These are phyloP conservation scores for Aristolochia californica DNA, from an alignment of 164 flowering plant genomes.

Conservation along the genomic window DNA sequence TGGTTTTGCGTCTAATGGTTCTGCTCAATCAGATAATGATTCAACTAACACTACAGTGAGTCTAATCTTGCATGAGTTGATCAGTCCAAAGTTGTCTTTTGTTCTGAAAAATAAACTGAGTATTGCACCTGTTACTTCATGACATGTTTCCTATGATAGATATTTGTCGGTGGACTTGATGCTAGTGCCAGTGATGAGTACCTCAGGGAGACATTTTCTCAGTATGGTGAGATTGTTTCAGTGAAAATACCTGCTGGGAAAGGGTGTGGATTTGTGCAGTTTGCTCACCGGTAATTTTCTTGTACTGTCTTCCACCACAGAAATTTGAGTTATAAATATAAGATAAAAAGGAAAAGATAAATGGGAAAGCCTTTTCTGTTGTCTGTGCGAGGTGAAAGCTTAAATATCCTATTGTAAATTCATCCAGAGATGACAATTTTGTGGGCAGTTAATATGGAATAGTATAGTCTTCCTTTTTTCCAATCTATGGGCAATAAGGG, in stretches of 20 bases:
- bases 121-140: neutral
- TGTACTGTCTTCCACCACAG: neutral
- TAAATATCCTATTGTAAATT: too few species aligned
- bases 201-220: slow-evolving; percentile 71
- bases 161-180: slow-evolving; percentile 97
- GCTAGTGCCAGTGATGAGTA: slow-evolving; percentile 79
- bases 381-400: too few species aligned
- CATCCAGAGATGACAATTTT: too few species aligned
- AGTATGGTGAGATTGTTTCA: slow-evolving; percentile 74
- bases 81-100: neutral
- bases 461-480: too few species aligned
- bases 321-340: neutral
- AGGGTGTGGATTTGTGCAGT: slow-evolving; percentile 96
- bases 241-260: slow-evolving; percentile 90
- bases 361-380: neutral
- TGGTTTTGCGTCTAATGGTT: slow-evolving; percentile 59
- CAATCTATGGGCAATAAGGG: too few species aligned
- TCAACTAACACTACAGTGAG: slow-evolving; percentile 84
- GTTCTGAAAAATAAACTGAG: neutral
- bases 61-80: neutral
- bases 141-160: slow-evolving; percentile 30
- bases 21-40: slow-evolving; percentile 51
- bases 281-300: slow-evolving; percentile 61
- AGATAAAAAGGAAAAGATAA: neutral
- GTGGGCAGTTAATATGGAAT: too few species aligned